Percentiles rank a stretch among this genome's conserved stretches.
Conservation (phyloP, 2,329 filamentous ascomycete species). For the Phaeosphaeriaceae sp. region DNA sequence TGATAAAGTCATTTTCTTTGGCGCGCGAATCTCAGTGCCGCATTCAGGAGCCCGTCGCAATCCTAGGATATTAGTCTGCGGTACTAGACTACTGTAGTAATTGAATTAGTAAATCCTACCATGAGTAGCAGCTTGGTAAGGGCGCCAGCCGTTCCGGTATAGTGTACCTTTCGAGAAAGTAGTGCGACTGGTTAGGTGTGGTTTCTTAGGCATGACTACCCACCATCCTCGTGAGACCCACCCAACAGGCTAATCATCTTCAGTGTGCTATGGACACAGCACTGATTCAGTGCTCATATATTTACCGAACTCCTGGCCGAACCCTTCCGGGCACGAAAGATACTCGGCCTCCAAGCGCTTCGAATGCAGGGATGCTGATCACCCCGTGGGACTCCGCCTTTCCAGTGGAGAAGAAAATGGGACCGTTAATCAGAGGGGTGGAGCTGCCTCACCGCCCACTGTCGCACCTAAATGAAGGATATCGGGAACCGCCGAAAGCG, state of each 20-base stretch:
- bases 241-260: no score
- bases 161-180: not conserved
- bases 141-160: not conserved
- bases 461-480: not conserved
- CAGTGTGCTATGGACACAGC: no score
- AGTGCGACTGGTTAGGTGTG: not conserved
- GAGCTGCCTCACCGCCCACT: constrained; percentile 8
- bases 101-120: not conserved
- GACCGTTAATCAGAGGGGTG: constrained; percentile 11
- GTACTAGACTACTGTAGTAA: no score
- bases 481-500: not conserved
- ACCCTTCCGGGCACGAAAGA: constrained; percentile 3
- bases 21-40: no score
- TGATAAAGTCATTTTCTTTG: no score
- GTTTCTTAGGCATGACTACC: no score
- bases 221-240: no score
- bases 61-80: no score
- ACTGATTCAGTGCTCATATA: no score
- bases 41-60: no score
- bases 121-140: not conserved
- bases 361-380: constrained; percentile 2
- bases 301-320: not conserved
- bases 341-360: constrained; percentile 3
- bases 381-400: constrained; percentile 16
- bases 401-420: constrained; percentile 15